Base-by-base conservation (phyloP, 2,329 filamentous ascomycete species). In the Trichoderma afroharzianum region DNA sequence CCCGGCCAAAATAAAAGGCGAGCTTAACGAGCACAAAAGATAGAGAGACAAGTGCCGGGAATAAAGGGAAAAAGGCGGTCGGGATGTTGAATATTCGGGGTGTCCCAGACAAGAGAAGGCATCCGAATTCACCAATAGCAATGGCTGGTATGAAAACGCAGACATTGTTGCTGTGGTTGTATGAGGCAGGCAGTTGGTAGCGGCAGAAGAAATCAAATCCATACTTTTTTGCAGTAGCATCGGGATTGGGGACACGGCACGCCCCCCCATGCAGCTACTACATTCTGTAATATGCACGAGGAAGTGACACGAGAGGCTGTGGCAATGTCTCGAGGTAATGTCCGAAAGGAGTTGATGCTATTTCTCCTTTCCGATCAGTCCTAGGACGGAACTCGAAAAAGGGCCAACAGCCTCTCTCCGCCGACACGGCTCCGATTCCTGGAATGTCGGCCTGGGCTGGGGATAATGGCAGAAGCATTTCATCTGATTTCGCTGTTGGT, bases 11-110 rank as follows among this genome's bases (percentile, higher is more conserved):
- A 18, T n/a, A 55, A 36, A 39, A n/a, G 2, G 33, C 30, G 32
- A 66, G 30, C 43, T 66, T 33, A 28, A n/a, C 14, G 15, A 28
- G 21, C 47, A 53, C 18, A 50, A 11, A 6, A 50, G 9, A 50
- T 18, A 28, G 14, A 36, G 33, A 36, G 33, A 12, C 30, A 18
- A 14, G 4, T 14, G 33, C 58, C 39, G n/a, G 47, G 39, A 43
- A 43, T n/a, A n/a, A 43, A 43, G 11, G n/a, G 11, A 9, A 68
- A 59, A 66, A 66, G 63, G 63, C 63, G 63, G 47, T 66, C 63
- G 59, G 59, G 30, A n/a, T 24, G 59, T 24, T 24, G 58, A 26
- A 62, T 26, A 62, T 26, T 28, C 59, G 47, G 63, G 3, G 14
- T 14, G n/a, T 28, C 47, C 63, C 12, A 55, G 47, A 66, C 21